Conservation (phyloP, 345 rosid species). For the Barbarea vulgaris region DNA sequence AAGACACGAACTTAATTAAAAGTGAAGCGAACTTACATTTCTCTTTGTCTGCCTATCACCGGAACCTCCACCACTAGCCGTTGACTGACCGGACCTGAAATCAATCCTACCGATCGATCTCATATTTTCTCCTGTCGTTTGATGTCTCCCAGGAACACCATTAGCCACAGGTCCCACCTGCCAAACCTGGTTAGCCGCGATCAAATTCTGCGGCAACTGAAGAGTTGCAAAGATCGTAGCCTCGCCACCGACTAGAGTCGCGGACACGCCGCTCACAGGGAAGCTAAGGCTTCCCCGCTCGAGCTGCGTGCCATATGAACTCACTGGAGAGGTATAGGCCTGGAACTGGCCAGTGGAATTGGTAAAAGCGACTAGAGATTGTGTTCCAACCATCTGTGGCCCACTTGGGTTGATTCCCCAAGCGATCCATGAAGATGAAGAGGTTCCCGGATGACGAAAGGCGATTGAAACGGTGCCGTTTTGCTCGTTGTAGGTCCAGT, state of each 20-base stretch:
- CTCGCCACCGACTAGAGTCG: conserved; percentile 34
- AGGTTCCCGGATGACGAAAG: conserved; percentile 52
- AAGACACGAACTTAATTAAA: background rate
- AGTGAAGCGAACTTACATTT: conserved; percentile 63
- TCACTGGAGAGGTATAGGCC: conserved; percentile 47
- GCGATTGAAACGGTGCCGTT: conserved; percentile 58
- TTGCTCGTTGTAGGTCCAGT: conserved; percentile 57
- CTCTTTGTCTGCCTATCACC: conserved; percentile 50
- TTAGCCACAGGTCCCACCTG: conserved; percentile 54
- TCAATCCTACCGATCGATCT: conserved; percentile 46
- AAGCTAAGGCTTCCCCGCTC: conserved; percentile 47
- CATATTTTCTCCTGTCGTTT: conserved; percentile 21
- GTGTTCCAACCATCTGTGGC: conserved; percentile 50
- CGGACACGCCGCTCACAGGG: conserved; percentile 43
- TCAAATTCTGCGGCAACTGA: conserved; percentile 39
- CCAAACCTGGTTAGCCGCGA: conserved; percentile 64
- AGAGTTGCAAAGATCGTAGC: conserved; percentile 71
- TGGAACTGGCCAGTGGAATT: conserved; percentile 43
- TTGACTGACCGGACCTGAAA: conserved; percentile 51
- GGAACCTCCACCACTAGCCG: conserved; percentile 35
- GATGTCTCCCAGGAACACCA: conserved; percentile 6
- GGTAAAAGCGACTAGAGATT: conserved; percentile 63
- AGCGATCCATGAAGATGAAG: conserved; percentile 52
- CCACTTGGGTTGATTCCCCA: conserved; percentile 72
- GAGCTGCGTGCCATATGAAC: background rate